phyloP scores from a whole-genome alignment of 495 filamentous ascomycete species.

The Trichocladium antarcticum region DNA sequence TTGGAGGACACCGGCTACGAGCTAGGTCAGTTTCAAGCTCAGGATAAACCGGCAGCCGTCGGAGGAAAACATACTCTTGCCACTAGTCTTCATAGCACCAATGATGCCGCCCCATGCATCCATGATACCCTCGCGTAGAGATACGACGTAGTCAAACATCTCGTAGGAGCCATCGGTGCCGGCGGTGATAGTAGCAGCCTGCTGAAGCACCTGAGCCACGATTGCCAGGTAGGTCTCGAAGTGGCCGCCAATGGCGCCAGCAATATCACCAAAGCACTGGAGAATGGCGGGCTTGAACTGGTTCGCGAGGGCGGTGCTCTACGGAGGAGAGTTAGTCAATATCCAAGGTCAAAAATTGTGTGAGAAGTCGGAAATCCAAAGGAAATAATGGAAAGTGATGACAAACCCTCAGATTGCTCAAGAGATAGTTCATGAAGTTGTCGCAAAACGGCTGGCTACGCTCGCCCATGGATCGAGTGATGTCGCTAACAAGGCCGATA shows the following conservation, averaged over 20 bases:
- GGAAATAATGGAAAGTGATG: conserved; percentile 1
- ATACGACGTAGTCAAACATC: conserved; percentile 91
- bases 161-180: conserved; percentile 64
- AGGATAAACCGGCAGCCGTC: neutral
- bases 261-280: conserved; percentile 96
- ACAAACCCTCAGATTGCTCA: conserved; percentile 78
- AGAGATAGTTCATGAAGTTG: conserved; percentile 89
- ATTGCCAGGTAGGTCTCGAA: conserved; percentile 88
- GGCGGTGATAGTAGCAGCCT: conserved; percentile 71
- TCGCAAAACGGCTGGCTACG: conserved; percentile 91
- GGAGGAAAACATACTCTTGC: conserved; percentile 49
- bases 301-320: conserved; percentile 68
- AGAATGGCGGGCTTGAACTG: conserved; percentile 97
- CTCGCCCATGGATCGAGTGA: conserved; percentile 80
- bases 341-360: too few relatives aligned
- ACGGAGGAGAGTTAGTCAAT: conserved; percentile 14
- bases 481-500: conserved; percentile 92
- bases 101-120: conserved; percentile 97
- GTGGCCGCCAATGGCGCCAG: conserved; percentile 82
- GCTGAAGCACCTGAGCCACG: conserved; percentile 86
- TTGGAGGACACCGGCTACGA: conserved; percentile 53
- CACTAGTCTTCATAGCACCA: conserved; percentile 72
- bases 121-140: conserved; percentile 93
- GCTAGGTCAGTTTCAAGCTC: conserved; percentile 14
- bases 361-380: neutral